Conservation (phyloP, 2,329 filamentous ascomycete species). For the Podosphaera aphanis region DNA sequence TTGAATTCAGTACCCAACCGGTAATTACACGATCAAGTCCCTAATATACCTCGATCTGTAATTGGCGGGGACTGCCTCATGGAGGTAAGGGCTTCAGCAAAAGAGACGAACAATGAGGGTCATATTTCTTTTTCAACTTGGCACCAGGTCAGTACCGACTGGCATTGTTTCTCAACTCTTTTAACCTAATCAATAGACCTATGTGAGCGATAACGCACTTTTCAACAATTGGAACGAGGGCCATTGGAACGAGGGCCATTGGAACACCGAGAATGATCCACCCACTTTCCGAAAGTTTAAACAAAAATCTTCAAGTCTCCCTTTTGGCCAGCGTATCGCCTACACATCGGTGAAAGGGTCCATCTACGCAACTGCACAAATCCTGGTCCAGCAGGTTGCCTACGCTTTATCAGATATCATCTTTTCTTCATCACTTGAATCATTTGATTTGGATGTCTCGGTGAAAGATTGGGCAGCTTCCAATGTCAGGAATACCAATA, state of each 20-base stretch:
- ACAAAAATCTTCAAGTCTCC: slow-evolving; percentile 25
- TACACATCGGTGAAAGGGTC: slow-evolving; percentile 51
- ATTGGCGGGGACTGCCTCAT: too few relatives aligned
- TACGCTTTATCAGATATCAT: slow-evolving; percentile 92
- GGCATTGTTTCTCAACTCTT: not conserved
- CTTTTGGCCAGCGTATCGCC: slow-evolving; percentile 31
- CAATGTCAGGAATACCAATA: slow-evolving; percentile 57
- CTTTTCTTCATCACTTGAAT: slow-evolving; percentile 87
- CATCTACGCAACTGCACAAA: slow-evolving; percentile 80
- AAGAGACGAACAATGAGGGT: too few relatives aligned
- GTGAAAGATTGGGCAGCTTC: slow-evolving; percentile 52
- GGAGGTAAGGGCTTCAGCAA: too few relatives aligned
- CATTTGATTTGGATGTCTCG: slow-evolving; percentile 73
- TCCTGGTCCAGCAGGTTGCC: slow-evolving; percentile 84
- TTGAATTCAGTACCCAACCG: too few relatives aligned
- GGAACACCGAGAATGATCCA: slow-evolving; percentile 8
- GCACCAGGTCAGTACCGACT: too few relatives aligned
- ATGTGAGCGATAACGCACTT: slow-evolving; percentile 11
- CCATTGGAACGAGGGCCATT: too few relatives aligned
- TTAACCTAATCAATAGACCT: slow-evolving; percentile 7
- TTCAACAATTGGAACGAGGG: slow-evolving; percentile 14
- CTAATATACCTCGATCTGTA: too few relatives aligned
- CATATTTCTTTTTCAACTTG: too few relatives aligned
- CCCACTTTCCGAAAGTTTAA: slow-evolving; percentile 11
- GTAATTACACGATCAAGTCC: too few relatives aligned